Evolutionary conservation across 345 rosid genomes (phyloP).

Genomic region (Eucalyptus pumila): DNA sequence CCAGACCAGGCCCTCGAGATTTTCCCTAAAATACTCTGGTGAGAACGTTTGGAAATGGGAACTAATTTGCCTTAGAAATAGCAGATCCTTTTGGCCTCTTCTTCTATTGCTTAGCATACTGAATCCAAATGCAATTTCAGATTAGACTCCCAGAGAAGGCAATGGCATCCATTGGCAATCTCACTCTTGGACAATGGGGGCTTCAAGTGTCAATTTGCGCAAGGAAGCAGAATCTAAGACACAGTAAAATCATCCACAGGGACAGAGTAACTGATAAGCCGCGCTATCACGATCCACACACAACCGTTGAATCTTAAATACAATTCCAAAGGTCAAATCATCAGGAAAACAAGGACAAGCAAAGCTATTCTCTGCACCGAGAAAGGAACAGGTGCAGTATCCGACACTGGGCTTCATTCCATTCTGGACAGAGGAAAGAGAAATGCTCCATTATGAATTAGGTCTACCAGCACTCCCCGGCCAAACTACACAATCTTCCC

Average conservation of each 20-base stretch:
- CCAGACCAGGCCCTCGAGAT: background rate
- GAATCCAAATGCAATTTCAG: background rate
- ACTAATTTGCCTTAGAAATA: background rate
- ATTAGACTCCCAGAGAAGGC: background rate
- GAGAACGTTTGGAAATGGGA: background rate
- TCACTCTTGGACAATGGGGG: background rate
- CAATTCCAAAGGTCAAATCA: background rate
- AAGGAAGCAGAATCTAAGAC: background rate
- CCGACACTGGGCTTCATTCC: background rate
- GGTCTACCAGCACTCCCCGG: background rate
- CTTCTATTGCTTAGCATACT: background rate
- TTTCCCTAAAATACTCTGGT: background rate
- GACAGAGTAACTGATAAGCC: background rate
- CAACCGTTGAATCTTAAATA: background rate
- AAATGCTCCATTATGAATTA: background rate
- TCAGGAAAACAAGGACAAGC: background rate
- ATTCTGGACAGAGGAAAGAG: background rate
- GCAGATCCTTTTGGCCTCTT: background rate
- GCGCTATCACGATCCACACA: background rate
- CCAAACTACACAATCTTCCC: background rate
- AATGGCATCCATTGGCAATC: background rate
- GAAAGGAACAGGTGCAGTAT: background rate
- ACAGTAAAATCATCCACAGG: background rate
- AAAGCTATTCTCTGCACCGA: background rate
- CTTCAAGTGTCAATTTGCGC: background rate